Base-by-base conservation (phyloP, 768 basidiomycete species). In the Boletus subparvulus region DNA sequence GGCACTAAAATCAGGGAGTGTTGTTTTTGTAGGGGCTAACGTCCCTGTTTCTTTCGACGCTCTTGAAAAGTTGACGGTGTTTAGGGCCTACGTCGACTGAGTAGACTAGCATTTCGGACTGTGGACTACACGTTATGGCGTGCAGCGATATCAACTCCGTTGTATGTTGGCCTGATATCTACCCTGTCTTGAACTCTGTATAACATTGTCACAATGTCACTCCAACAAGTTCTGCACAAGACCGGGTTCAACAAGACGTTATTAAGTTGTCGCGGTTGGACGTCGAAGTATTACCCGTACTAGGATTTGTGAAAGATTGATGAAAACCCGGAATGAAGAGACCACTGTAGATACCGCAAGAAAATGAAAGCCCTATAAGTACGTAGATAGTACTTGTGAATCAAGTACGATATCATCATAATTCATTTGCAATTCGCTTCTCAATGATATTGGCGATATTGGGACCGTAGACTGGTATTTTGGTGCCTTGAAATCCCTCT, bases 11-110 rank as follows among this genome's bases (percentile, higher is more conserved):
- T 66, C 80, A 39, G 96, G 96, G 6, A 86, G 86, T 61, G 93
- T 92, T 21, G 73, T 90, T 60, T 96, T 98, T 60, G 73, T 97
- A 26, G 92, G 87, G 30, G 92, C 94, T 3, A 84, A 80, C 9
- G 77, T 80, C 4, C 77, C 76, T 56, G 72, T 94, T 26, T 68
- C 69, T 39, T 78, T 94, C 59, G 59, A 64, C 28, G 73, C 77
- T 10, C 75, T 47, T 4, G 60, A 62, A 13, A 52, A 54, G 4
- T 58, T 72, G 54, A 60, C 52, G 9, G 52, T 71, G 13, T 72
- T 69, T 40, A 68, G 71, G 45, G 71, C 71, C 21, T 73, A 67
- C 45, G 70, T 65, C 21, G 58, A 60, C 41, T 63, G 21, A 66
- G 33, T 39, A 54, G 53, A 32, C 13, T n/a, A 5, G 32, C 17